phyloP scores from a whole-genome alignment of 371 early-diverging fungal species.

The Rhizomucor pusillus region DNA sequence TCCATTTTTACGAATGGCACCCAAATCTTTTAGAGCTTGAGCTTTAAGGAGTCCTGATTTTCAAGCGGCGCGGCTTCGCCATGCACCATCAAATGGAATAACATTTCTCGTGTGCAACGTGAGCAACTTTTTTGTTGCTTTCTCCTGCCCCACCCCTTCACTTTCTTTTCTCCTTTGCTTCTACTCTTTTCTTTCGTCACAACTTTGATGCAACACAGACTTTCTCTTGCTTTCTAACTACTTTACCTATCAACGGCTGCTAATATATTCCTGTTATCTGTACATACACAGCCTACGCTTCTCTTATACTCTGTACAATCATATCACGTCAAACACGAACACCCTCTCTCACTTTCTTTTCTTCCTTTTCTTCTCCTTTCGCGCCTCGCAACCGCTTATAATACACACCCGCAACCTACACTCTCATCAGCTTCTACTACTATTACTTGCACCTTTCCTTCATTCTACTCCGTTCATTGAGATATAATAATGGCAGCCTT shows the following conservation, averaged over 20 bases:
- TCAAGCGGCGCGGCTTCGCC: neutral
- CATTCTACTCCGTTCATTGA: neutral
- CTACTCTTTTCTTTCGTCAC: neutral
- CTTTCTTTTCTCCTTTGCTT: neutral
- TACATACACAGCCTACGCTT: neutral
- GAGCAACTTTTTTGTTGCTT: neutral
- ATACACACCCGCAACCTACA: neutral
- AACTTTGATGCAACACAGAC: too few species aligned
- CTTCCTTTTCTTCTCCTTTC: neutral
- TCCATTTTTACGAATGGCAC: too few species aligned
- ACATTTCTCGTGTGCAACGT: neutral
- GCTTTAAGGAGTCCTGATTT: too few species aligned
- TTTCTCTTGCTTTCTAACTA: neutral
- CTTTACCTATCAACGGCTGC: neutral
- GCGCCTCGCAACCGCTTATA: neutral
- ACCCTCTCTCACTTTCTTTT: too few species aligned
- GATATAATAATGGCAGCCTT: constrained; percentile 12
- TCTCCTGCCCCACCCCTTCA: neutral
- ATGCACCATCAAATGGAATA: neutral
- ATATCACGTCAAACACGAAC: neutral
- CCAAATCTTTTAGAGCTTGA: neutral
- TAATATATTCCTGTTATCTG: neutral
- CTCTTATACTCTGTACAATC: neutral
- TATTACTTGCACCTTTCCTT: neutral
- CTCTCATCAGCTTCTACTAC: neutral